A percentile compares a stretch with the other conserved stretches of the same genome.
Conservation (phyloP, 257 asterid genomes). For the Dorcoceras hygrometricum region DNA sequence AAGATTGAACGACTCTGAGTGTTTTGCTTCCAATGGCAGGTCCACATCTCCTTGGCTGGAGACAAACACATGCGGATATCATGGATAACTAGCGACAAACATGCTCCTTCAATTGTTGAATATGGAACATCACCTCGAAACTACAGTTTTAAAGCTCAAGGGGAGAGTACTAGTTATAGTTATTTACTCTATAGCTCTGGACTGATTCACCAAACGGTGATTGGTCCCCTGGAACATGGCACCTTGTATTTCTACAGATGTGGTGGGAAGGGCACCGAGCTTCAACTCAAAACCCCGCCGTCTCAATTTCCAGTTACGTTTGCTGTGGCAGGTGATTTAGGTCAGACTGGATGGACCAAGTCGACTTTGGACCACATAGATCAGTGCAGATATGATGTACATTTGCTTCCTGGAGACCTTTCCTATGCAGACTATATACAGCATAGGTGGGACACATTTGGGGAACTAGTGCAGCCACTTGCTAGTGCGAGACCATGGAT, state of each 20-base stretch:
- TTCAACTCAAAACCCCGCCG: conserved; percentile 84
- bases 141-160: conserved; percentile 48
- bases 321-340: conserved; percentile 93
- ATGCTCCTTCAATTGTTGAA: conserved; percentile 63
- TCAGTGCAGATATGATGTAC: conserved; percentile 63
- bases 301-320: conserved; percentile 77
- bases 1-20: background rate
- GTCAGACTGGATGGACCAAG: conserved; percentile 94
- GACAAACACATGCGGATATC: conserved; percentile 63
- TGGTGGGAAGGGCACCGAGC: conserved; percentile 77
- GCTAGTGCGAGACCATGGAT: conserved; percentile 98
- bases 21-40: conserved; percentile 43
- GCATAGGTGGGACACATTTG: conserved; percentile 85
- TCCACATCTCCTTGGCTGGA: conserved; percentile 93
- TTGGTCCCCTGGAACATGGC: conserved; percentile 70
- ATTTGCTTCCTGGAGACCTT: conserved; percentile 90
- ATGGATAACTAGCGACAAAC: conserved; percentile 58
- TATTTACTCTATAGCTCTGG: conserved; percentile 73
- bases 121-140: conserved; percentile 67
- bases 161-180: conserved; percentile 61
- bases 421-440: conserved; percentile 90
- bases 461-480: conserved; percentile 87
- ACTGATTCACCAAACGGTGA: conserved; percentile 72
- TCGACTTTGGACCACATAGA: conserved; percentile 76
- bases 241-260: conserved; percentile 70